phyloP scores from a whole-genome alignment of 208 protist species.

The Borovskyia barvae region DNA sequence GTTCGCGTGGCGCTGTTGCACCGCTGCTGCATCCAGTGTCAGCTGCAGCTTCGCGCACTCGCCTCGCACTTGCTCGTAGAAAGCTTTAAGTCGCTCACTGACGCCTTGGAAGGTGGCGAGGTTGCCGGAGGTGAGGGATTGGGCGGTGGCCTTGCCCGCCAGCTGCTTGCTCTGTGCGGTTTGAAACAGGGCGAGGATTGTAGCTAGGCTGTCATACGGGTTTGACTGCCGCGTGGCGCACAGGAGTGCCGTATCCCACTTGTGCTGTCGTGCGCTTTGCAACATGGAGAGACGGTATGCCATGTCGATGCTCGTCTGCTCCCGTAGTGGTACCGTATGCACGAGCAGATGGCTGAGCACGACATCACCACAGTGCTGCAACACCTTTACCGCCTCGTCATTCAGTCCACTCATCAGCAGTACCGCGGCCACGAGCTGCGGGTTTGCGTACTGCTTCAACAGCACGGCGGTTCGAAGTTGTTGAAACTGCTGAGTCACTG shows the following conservation, averaged over 20 bases:
- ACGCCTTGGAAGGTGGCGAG: constrained; percentile 38
- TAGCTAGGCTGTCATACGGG: constrained; percentile 71
- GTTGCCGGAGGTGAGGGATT: constrained; percentile 40
- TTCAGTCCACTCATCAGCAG: constrained; percentile 57
- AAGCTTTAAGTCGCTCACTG: constrained; percentile 59
- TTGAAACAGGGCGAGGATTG: constrained; percentile 72
- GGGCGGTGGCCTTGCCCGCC: constrained; percentile 16
- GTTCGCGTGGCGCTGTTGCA: constrained; percentile 77
- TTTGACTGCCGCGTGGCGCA: constrained; percentile 75
- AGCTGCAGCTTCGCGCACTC: constrained; percentile 68
- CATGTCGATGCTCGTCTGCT: constrained; percentile 76
- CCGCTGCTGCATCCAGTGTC: constrained; percentile 60
- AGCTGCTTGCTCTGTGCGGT: constrained; percentile 52
- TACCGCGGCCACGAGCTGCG: constrained; percentile 62
- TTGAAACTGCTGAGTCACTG: constrained; percentile 38
- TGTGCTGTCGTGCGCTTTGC: constrained; percentile 53
- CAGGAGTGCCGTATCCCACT: constrained; percentile 76
- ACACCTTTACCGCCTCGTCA: constrained; percentile 66
- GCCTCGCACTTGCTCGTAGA: constrained; percentile 63
- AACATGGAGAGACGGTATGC: constrained; percentile 77
- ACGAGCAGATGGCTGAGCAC: constrained; percentile 70
- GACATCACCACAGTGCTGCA: constrained; percentile 63
- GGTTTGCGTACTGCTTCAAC: constrained; percentile 48
- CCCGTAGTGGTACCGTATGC: constrained; percentile 76
- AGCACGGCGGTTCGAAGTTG: constrained; percentile 29